Evolutionary conservation across 164 flowering plant species (phyloP).

Genomic region (Aristolochia californica): DNA sequence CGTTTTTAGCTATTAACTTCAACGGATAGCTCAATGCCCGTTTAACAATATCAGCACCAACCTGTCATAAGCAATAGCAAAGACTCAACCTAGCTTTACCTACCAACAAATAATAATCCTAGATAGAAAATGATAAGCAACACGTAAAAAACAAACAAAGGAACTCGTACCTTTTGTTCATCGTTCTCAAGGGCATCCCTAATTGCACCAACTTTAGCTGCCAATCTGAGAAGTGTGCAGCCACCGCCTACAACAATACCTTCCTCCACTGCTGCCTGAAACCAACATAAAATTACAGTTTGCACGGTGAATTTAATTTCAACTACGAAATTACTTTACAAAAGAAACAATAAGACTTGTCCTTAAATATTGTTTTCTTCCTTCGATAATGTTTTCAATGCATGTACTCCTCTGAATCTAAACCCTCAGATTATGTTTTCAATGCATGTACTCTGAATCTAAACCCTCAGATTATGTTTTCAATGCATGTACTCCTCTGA

Average conservation of each 20-base stretch:
- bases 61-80: constrained; percentile 26
- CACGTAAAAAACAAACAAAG: neutral
- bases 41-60: constrained; percentile 95
- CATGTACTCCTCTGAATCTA: no score
- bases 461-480: no score
- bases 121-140: neutral
- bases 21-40: constrained; percentile 89
- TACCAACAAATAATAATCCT: no score
- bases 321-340: no score
- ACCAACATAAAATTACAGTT: constrained; percentile 3
- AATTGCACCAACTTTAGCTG: constrained; percentile 85
- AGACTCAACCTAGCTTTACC: neutral
- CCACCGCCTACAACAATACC: constrained; percentile 24
- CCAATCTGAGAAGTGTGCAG: constrained; percentile 79
- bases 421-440: no score
- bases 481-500: no score
- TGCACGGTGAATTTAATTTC: neutral
- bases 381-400: no score
- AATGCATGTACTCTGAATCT: no score
- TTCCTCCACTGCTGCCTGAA: constrained; percentile 82
- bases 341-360: no score
- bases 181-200: constrained; percentile 66
- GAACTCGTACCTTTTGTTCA: constrained; percentile 68
- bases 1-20: constrained; percentile 95
- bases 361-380: no score